A percentile compares a stretch with the other conserved stretches of the same genome.
These are phyloP conservation scores for Trichoderma hamatum DNA, from an alignment of 2,329 filamentous ascomycete species.

Conservation along the genomic window DNA sequence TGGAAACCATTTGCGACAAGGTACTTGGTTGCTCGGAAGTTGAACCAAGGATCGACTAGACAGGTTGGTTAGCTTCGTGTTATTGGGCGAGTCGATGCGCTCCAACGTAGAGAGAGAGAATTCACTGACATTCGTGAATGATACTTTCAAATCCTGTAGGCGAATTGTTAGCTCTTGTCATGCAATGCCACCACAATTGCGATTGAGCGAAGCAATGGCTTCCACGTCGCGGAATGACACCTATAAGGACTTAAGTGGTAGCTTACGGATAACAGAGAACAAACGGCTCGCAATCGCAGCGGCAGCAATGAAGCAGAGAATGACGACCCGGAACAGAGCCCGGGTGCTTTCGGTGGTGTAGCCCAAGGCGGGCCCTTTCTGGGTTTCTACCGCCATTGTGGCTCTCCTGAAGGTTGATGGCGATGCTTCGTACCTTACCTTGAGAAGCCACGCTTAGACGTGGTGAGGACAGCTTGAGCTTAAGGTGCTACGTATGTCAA, in stretches of 20 bases:
- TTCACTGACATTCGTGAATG: constrained; percentile 92
- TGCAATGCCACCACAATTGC: not conserved
- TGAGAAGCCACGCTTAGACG: constrained; percentile 34
- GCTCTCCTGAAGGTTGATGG: constrained; percentile 40
- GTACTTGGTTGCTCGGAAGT: constrained; percentile 98
- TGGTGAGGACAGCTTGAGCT: constrained; percentile 51
- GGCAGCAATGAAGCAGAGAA: constrained; percentile 86
- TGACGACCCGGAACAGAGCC: constrained; percentile 83
- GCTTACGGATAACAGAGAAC: constrained; percentile 96
- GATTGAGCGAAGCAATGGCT: constrained; percentile 11
- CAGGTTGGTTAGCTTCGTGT: constrained; percentile 15
- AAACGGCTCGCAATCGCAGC: constrained; percentile 91
- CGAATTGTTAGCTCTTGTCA: constrained; percentile 38
- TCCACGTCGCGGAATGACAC: not conserved
- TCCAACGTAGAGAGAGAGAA: not conserved
- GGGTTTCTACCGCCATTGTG: constrained; percentile 49
- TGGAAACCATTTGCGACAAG: constrained; percentile 96
- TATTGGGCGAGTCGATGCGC: constrained; percentile 1
- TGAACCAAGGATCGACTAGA: constrained; percentile 98
- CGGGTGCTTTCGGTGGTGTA: constrained; percentile 81
- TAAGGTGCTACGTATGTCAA: constrained; percentile 31
- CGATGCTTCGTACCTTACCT: constrained; percentile 36
- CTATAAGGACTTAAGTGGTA: constrained; percentile 44
- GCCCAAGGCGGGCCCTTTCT: constrained; percentile 66
- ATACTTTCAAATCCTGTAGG: constrained; percentile 90